Conservation (phyloP, 192 early-diverging fungal species). For the Podila minutissima region DNA sequence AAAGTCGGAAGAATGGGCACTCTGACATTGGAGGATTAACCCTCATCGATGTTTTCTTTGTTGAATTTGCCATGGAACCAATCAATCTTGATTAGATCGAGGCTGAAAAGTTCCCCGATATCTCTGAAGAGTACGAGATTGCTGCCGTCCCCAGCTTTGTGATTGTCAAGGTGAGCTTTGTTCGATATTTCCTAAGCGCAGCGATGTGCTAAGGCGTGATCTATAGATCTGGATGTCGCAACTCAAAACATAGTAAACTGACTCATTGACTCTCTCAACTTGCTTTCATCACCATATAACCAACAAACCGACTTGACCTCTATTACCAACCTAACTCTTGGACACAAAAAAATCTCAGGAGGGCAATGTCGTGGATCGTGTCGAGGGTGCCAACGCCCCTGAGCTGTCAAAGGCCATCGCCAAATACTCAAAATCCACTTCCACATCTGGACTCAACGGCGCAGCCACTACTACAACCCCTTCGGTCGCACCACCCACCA, state of each 20-base stretch:
- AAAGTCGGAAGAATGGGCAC: neutral
- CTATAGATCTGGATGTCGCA: neutral
- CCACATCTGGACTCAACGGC: conserved; percentile 11
- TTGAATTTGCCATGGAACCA: neutral
- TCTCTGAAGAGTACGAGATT: conserved; percentile 91
- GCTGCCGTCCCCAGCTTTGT: conserved; percentile 92
- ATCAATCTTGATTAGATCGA: conserved; percentile 63
- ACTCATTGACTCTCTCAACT: too few species aligned
- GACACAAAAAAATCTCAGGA: conserved; percentile 45
- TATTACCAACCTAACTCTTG: neutral
- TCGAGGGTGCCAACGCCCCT: conserved; percentile 91
- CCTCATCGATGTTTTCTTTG: neutral
- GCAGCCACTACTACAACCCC: conserved; percentile 33
- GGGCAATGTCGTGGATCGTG: conserved; percentile 73
- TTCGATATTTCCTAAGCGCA: neutral
- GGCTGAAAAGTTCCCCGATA: conserved; percentile 90
- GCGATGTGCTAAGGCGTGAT: neutral
- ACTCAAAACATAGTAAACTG: too few species aligned
- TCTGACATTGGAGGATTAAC: neutral
- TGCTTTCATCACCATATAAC: too few species aligned
- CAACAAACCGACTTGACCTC: too few species aligned
- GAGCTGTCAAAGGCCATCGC: conserved; percentile 76
- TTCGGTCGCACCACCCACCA: conserved; percentile 30
- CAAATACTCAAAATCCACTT: conserved; percentile 61
- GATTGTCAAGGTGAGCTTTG: conserved; percentile 72